Base-by-base conservation (phyloP, 2,329 filamentous ascomycete species). In the Colletotrichum sublineola region DNA sequence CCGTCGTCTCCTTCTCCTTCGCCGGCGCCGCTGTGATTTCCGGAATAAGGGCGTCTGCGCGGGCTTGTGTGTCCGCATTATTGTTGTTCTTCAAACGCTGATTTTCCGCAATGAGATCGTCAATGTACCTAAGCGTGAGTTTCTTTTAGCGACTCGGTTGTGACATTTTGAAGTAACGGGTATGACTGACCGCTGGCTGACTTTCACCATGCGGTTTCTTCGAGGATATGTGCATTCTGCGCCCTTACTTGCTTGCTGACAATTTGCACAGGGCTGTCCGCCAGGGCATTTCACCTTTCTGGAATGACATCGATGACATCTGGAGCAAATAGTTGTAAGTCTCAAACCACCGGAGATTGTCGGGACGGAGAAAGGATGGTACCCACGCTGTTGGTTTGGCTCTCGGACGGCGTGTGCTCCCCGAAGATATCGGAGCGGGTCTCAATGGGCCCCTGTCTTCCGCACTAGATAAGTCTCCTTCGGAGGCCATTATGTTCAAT, bases 231-330 rank as follows among this genome's bases (percentile, higher is more conserved):
- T 75, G 60, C 80, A 82, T 29, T 81, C 79, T 0, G 74, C 74
- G 4, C 75, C 77, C 64, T 79, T 79, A 24, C 76, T 77, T 6
- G 79, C 77, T 65, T 80, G 78, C 36, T 71, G 70, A 48, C 80
- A 82, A 61, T 80, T 81, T 2, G 77, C 74, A 62, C 80, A 82
- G 1, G 80, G 80, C n/a, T 76, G 74, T 0, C 77, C 80, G 0
- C 80, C 80, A 0, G 79, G 80, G 33, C 80, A 82, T 50, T 79
- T 81, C 8, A 82, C 79, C 63, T 81, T 81, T 2, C 80, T 76
- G 0, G 80, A 75, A 65, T 77, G 82, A 52, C 75, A 85, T 69
- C 68, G 77, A 36, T 76, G 80, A 68, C 74, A 85, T 14, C 69
- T 80, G 7, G 31, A 33, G 29, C 15, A 36, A 9, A 42, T n/a